phyloP scores from a whole-genome alignment of 2,329 filamentous ascomycete genomes.

The Pseudogymnoascus sp. region DNA sequence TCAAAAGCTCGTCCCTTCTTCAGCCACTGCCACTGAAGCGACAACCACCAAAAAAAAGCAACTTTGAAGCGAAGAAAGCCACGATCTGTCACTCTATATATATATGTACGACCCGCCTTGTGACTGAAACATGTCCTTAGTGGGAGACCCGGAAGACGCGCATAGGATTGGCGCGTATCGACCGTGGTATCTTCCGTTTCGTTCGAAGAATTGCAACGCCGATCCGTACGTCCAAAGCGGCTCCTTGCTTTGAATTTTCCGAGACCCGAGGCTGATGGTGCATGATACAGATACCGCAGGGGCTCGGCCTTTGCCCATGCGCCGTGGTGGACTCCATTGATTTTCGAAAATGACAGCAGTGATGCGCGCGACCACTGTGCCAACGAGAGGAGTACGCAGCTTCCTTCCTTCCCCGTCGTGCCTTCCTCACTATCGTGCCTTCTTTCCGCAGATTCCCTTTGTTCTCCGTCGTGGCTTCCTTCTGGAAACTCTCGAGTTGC shows the following conservation, averaged over 20 bases:
- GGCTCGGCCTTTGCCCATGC: background rate
- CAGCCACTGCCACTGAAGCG: background rate
- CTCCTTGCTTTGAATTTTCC: background rate
- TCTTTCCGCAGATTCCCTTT: conserved; percentile 5
- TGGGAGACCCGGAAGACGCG: background rate
- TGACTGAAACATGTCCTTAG: background rate
- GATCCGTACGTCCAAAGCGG: background rate
- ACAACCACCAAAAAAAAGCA: background rate
- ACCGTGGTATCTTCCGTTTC: conserved; percentile 43
- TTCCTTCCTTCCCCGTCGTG: background rate
- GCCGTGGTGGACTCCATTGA: conserved; percentile 34
- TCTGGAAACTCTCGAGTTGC: background rate
- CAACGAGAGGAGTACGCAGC: conserved; percentile 35
- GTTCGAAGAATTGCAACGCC: conserved; percentile 32
- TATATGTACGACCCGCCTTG: background rate
- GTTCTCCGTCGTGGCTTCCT: background rate
- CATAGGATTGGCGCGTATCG: conserved; percentile 32
- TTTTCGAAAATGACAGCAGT: conserved; percentile 60
- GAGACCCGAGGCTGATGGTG: conserved; percentile 15
- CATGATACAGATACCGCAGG: background rate
- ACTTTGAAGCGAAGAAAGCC: background rate
- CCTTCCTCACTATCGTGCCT: conserved; percentile 15
- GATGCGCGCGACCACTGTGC: conserved; percentile 53
- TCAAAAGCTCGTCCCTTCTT: background rate
- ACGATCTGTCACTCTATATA: background rate